These are phyloP conservation scores for Zygoascus ofunaensis DNA, from an alignment of 805 yeast species.

Conservation along the genomic window DNA sequence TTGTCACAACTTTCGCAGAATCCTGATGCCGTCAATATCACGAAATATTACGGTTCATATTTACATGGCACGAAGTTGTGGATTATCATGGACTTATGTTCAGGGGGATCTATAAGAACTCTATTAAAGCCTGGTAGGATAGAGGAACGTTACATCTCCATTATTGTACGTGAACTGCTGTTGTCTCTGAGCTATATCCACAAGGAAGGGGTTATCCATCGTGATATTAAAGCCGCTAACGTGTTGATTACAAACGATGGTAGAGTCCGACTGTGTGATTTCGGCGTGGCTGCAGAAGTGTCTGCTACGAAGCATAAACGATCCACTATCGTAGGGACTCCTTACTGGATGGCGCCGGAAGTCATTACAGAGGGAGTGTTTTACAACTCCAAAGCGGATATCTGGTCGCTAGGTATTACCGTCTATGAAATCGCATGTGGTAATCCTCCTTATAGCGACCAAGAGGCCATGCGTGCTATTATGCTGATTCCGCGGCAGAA, in stretches of 20 bases:
- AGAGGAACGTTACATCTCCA: conserved; percentile 74
- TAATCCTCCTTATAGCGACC: conserved; percentile 93
- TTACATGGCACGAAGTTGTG: conserved; percentile 84
- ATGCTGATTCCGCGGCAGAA: conserved; percentile 84
- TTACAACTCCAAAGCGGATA: conserved; percentile 72
- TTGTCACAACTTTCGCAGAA: conserved; percentile 63
- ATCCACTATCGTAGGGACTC: conserved; percentile 76
- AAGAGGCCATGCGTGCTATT: conserved; percentile 92
- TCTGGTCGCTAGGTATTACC: conserved; percentile 96
- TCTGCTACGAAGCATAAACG: conserved; percentile 67
- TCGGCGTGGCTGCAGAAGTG: conserved; percentile 95
- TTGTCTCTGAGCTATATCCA: conserved; percentile 76
- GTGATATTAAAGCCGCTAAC: conserved; percentile 96
- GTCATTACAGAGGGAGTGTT: conserved; percentile 37
- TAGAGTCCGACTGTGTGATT: conserved; percentile 84
- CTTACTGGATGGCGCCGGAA: conserved; percentile 52
- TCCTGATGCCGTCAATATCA: conserved; percentile 67
- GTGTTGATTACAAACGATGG: conserved; percentile 85
- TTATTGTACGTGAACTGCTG: conserved; percentile 76
- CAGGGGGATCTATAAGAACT: conserved; percentile 91
- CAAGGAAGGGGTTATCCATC: conserved; percentile 81
- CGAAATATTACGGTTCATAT: conserved; percentile 84
- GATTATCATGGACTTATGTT: conserved; percentile 97
- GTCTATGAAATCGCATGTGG: conserved; percentile 93
- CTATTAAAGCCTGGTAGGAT: conserved; percentile 76